Evolutionary conservation across 495 filamentous ascomycete genomes (phyloP).

Genomic region (Tuber indicum): DNA sequence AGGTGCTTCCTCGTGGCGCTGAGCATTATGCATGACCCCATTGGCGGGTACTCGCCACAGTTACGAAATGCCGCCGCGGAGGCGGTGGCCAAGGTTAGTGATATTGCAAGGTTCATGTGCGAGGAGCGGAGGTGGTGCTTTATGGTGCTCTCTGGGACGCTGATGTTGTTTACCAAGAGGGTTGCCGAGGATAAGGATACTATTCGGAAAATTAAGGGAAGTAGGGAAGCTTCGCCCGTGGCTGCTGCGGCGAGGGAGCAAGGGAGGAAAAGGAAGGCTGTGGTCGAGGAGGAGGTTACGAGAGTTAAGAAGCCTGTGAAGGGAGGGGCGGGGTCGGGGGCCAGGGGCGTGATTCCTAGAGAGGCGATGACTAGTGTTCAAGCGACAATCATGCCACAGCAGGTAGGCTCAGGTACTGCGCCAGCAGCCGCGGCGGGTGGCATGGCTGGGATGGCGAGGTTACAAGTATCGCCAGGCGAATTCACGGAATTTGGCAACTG

Average conservation of each 20-base stretch:
- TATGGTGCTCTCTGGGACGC: constrained; percentile 28
- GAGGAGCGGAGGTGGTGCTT: constrained; percentile 31
- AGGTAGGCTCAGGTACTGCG: no score
- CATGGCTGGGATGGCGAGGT: neutral
- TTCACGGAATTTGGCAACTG: constrained; percentile 28
- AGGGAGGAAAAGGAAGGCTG: constrained; percentile 14
- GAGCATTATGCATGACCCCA: constrained; percentile 33
- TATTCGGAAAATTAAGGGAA: constrained; percentile 27
- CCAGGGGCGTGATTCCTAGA: neutral
- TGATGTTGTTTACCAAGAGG: constrained; percentile 28
- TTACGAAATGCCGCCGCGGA: constrained; percentile 13
- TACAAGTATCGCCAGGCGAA: neutral
- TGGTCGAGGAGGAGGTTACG: neutral
- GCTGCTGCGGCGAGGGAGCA: constrained; percentile 26
- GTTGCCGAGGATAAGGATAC: constrained; percentile 38
- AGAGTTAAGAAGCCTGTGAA: constrained; percentile 2
- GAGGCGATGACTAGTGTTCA: neutral
- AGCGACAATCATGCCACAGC: no score
- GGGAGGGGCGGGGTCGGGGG: neutral
- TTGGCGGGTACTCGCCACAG: constrained; percentile 23
- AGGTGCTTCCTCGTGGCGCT: constrained; percentile 33
- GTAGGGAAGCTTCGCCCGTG: constrained; percentile 6
- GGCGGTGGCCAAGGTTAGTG: constrained; percentile 26
- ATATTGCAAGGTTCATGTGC: constrained; percentile 30
- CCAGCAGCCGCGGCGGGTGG: no score